Evolutionary conservation across 1,284 basidiomycete species (phyloP).

Genomic region (Apiotrichum brassicae): DNA sequence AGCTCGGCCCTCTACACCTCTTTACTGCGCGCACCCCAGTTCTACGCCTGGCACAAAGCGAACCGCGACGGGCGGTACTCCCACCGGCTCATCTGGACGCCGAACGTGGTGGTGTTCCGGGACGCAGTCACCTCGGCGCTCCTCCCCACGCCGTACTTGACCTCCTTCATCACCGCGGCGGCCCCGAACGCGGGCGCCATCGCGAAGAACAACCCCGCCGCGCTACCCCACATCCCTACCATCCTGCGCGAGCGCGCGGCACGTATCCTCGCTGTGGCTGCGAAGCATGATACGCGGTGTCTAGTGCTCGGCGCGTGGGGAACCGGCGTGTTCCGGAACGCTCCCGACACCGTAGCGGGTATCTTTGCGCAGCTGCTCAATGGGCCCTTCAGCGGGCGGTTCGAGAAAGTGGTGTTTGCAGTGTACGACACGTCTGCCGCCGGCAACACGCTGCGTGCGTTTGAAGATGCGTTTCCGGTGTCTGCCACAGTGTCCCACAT

Average conservation of each 20-base stretch:
- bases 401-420: constrained; percentile 10
- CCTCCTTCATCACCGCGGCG: constrained; percentile 8
- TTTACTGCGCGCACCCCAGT: constrained; percentile 2
- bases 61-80: constrained; percentile 11
- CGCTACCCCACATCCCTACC: not conserved
- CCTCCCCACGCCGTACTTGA: constrained; percentile 1
- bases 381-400: constrained; percentile 4
- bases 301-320: constrained; percentile 20
- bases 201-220: not conserved
- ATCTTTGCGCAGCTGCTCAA: constrained; percentile 6
- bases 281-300: not conserved
- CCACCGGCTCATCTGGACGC: constrained; percentile 15
- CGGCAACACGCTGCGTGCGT: not conserved
- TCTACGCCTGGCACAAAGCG: constrained; percentile 7
- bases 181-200: constrained; percentile 13
- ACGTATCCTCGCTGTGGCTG: constrained; percentile 11
- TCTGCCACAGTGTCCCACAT: too few relatives aligned
- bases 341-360: constrained; percentile 3
- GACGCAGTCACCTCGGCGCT: not conserved
- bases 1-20: constrained; percentile 11
- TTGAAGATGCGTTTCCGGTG: constrained; percentile 1
- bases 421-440: constrained; percentile 5
- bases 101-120: constrained; percentile 12
- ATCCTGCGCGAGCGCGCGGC: constrained; percentile 10
- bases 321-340: constrained; percentile 17